Evolutionary conservation across 2,329 filamentous ascomycete species (phyloP), one percentile per base, ranked within the genome.

Genomic region (Calonectria montana): DNA sequence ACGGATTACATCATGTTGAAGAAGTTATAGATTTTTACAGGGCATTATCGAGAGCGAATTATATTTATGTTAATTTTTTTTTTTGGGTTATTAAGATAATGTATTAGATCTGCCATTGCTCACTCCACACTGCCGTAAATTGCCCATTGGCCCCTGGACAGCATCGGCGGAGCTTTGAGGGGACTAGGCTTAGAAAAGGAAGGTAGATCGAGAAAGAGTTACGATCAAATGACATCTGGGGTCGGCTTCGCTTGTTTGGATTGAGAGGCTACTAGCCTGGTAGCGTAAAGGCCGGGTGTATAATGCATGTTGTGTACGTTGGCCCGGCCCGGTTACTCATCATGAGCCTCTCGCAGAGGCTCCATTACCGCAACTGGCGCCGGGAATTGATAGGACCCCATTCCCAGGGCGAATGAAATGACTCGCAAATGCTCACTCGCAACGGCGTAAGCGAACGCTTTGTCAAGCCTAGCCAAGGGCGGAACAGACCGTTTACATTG

Each of bases 1-100:
- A 85, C 76, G n/a, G 86, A 87, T 68, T 75, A 82, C 55, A 83
- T 88, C 29, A 78, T 87, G 82, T 66, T 79, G 0, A 87, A 86
- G 75, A 7, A 37, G 0, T 35, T 78, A 10, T 72, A 67, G 45
- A 31, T 3, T 10, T 63, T 16, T 18, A 65, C 7, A 39, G 10
- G 15, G 16, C 15, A 21, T 16, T 12, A 3, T 18, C 39, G 18
- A 6, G 12, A 7, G 31, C 53, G 7, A 59, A 39, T 59, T 16
- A 39, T 39, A 59, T 25, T 59, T 16, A 39, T 39, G 25, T 25
- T 13, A 6, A n/a, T 21, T 39, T 59, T 18, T 4, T 35, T 8
- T 6, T 9, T 21, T 25, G 15, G 4, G 37, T 59, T 23, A 35
- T 31, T 2, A 39, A 15, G 4, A 57, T 12, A 18, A 15, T 57